Evolutionary conservation across 148 eudicot genomes (phyloP).

Genomic region (Fagopyrum homotropicum): DNA sequence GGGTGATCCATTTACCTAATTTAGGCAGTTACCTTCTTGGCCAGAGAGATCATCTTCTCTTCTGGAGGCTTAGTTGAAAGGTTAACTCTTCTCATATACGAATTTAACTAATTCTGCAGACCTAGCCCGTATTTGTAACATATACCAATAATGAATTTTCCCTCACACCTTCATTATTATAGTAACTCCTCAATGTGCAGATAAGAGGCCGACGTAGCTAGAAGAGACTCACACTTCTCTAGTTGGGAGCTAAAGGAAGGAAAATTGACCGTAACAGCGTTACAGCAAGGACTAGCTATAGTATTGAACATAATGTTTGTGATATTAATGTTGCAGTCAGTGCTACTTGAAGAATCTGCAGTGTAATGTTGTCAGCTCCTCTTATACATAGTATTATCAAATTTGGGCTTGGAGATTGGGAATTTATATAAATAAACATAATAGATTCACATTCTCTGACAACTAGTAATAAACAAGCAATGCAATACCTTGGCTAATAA

Average conservation of each 20-base stretch:
- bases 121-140: background rate
- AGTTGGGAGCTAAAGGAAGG: background rate
- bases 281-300: background rate
- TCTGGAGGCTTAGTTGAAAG: no score
- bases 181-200: no score
- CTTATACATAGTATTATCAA: background rate
- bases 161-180: background rate
- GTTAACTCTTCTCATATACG: no score
- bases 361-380: background rate
- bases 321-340: background rate
- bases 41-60: no score
- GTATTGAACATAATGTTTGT: background rate
- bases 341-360: background rate
- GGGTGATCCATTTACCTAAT: no score
- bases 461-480: background rate
- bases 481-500: slow-evolving; percentile 32
- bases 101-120: no score
- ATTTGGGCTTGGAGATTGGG: background rate
- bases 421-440: background rate
- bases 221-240: no score
- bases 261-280: background rate
- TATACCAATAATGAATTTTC: background rate
- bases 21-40: no score
- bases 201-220: no score
- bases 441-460: background rate